Conservation (phyloP, 768 basidiomycete species). For the Termitomyces sp. region DNA sequence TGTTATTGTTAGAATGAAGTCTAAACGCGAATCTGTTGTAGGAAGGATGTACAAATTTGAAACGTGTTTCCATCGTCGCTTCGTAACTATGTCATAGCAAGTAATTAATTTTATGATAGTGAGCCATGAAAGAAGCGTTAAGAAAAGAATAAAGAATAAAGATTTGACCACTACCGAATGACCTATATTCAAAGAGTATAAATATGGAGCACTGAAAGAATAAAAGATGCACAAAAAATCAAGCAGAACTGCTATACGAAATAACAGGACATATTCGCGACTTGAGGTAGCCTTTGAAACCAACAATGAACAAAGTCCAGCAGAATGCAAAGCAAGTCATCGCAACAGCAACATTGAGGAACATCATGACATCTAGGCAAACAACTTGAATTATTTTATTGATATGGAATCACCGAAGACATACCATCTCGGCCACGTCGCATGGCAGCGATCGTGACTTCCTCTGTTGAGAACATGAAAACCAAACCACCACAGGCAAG, state of each 20-base stretch:
- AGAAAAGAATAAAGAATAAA: neutral
- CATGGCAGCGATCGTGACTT: slow-evolving; percentile 89
- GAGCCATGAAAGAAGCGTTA: neutral
- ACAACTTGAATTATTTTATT: neutral
- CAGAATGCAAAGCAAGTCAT: slow-evolving; percentile 82
- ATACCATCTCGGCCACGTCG: slow-evolving; percentile 78
- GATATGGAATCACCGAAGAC: slow-evolving; percentile 13
- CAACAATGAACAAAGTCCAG: slow-evolving; percentile 74
- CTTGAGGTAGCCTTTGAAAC: slow-evolving; percentile 79
- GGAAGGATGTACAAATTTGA: neutral
- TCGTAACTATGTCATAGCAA: slow-evolving; percentile 9
- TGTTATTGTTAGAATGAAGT: neutral
- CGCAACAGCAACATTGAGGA: slow-evolving; percentile 79
- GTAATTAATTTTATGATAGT: slow-evolving; percentile 9
- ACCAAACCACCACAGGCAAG: slow-evolving; percentile 83
- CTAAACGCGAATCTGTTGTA: neutral
- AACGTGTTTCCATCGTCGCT: neutral
- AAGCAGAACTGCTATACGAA: slow-evolving; percentile 23
- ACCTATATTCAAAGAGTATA: neutral
- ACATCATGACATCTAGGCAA: slow-evolving; percentile 78
- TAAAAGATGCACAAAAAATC: neutral
- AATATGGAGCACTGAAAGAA: neutral
- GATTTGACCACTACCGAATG: neutral
- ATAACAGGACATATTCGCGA: slow-evolving; percentile 25
- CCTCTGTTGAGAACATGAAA: slow-evolving; percentile 89